Conservation (phyloP, 2,329 filamentous ascomycete species). For the Fusarium robinianum region DNA sequence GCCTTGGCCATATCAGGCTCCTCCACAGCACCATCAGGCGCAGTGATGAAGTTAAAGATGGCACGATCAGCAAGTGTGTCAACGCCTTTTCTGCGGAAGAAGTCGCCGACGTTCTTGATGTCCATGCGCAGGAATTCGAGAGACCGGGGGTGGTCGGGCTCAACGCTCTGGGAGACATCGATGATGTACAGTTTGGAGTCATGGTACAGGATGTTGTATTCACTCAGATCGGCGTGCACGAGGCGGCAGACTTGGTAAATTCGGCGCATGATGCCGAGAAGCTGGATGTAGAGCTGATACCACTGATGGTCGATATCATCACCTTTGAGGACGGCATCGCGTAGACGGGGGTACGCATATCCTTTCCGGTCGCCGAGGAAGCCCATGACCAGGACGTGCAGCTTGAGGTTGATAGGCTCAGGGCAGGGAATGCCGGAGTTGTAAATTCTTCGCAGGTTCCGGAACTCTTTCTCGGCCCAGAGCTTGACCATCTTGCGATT, state of each 20-base stretch:
- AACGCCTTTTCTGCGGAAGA: conserved; percentile 85
- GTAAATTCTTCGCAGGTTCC: conserved; percentile 86
- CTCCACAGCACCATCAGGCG: conserved; percentile 61
- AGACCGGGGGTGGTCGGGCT: conserved; percentile 91
- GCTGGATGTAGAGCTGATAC: conserved; percentile 77
- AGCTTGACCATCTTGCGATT: conserved; percentile 97
- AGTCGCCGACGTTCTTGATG: conserved; percentile 94
- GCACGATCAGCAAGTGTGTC: conserved; percentile 76
- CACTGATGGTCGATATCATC: conserved; percentile 73
- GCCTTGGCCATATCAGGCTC: conserved; percentile 63
- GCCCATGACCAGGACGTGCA: conserved; percentile 95
- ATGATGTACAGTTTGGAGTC: conserved; percentile 85
- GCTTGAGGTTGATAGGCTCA: conserved; percentile 83
- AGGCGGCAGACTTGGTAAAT: conserved; percentile 92
- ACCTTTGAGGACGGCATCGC: conserved; percentile 77
- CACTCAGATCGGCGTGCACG: conserved; percentile 94
- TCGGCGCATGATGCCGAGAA: conserved; percentile 85
- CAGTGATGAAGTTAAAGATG: conserved; percentile 84
- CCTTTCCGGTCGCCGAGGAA: conserved; percentile 89
- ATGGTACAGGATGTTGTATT: conserved; percentile 97
- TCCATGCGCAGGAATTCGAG: conserved; percentile 97
- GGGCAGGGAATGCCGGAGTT: conserved; percentile 86
- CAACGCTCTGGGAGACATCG: conserved; percentile 96
- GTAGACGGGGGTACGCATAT: conserved; percentile 83
- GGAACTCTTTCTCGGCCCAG: conserved; percentile 98